phyloP scores from a whole-genome alignment of 177 flowering plant species.

The Telopea speciosissima region DNA sequence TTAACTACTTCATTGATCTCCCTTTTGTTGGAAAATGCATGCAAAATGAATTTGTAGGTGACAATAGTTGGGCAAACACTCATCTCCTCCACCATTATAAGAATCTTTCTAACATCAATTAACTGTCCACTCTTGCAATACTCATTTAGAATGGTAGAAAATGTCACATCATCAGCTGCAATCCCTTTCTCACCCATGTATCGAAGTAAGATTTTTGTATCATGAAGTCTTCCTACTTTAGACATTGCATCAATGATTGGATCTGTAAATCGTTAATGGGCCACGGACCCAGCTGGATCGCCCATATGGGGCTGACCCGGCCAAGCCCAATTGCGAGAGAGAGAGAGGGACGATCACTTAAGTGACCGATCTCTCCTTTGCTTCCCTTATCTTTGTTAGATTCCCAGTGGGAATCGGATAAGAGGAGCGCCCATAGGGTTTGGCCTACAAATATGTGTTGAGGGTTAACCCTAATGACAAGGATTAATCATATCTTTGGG shows the following conservation, averaged over 20 bases:
- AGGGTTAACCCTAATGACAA: too few relatives aligned
- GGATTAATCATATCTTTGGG: too few relatives aligned
- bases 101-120: conserved; percentile 5
- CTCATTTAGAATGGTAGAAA: conserved; percentile 13
- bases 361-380: too few relatives aligned
- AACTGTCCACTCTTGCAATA: conserved; percentile 15
- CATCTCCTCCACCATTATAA: conserved; percentile 9
- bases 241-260: conserved; percentile 18
- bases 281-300: too few relatives aligned
- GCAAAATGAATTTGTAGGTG: conserved; percentile 10
- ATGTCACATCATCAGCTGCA: conserved; percentile 18
- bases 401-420: too few relatives aligned
- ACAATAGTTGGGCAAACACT: conserved; percentile 11
- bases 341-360: too few relatives aligned
- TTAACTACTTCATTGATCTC: conserved; percentile 14
- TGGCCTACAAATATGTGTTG: too few relatives aligned
- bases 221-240: conserved; percentile 11
- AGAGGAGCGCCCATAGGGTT: too few relatives aligned
- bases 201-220: conserved; percentile 12
- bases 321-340: too few relatives aligned
- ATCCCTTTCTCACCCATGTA: conserved; percentile 18
- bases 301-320: too few relatives aligned
- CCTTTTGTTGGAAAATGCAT: conserved; percentile 11
- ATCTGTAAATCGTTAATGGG: too few relatives aligned
- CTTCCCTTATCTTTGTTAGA: too few relatives aligned